These are phyloP conservation scores for Vigna radiata DNA, from an alignment of 306 rosid species.

Conservation along the genomic window DNA sequence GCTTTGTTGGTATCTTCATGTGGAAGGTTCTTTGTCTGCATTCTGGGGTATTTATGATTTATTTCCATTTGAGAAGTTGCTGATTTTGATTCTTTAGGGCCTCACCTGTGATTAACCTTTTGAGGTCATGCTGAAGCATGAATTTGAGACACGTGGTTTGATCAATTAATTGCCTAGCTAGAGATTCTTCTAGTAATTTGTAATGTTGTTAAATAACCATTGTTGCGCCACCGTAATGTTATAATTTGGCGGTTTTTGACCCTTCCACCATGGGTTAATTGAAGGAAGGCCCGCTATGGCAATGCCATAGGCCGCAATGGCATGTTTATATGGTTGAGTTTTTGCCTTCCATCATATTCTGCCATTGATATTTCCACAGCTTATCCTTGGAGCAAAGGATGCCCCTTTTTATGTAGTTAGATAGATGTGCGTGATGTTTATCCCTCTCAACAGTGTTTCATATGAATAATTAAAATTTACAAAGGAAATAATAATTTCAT, in stretches of 20 bases:
- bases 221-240: neutral
- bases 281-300: neutral
- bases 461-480: constrained; percentile 13
- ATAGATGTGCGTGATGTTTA: neutral
- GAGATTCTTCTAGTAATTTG: constrained; percentile 17
- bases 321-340: neutral
- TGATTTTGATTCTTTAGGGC: constrained; percentile 22
- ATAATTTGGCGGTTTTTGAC: neutral
- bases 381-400: constrained; percentile 15
- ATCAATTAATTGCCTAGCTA: constrained; percentile 11
- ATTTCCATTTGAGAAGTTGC: constrained; percentile 6
- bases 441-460: neutral
- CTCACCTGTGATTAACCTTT: neutral
- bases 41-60: constrained; percentile 15
- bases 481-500: neutral
- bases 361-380: neutral
- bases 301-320: no score
- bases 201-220: neutral
- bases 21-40: neutral
- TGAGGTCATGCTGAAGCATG: constrained; percentile 32
- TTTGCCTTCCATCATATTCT: neutral
- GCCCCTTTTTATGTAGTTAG: constrained; percentile 5
- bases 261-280: neutral
- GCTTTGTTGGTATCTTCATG: neutral
- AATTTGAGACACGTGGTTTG: constrained; percentile 29